phyloP scores from a whole-genome alignment of 768 basidiomycete genomes.

The Lentinula sp. region DNA sequence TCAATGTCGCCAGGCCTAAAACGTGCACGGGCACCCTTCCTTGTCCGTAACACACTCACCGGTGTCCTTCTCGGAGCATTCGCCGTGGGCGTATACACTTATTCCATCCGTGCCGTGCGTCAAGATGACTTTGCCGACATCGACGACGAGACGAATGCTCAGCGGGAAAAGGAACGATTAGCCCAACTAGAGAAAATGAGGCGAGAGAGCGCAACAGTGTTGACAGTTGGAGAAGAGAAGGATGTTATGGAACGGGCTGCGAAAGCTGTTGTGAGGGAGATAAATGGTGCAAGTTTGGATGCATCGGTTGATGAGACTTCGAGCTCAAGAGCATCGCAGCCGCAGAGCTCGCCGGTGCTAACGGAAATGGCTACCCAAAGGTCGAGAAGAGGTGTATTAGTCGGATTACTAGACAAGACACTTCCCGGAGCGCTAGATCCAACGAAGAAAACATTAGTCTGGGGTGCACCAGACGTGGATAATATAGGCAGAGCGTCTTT shows the following conservation, averaged over 20 bases:
- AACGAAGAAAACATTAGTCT: constrained; percentile 55
- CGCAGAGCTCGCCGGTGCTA: background rate
- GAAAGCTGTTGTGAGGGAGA: constrained; percentile 7
- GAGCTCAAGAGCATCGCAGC: background rate
- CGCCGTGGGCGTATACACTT: constrained; percentile 79
- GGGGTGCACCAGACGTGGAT: constrained; percentile 70
- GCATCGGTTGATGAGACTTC: background rate
- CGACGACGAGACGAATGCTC: constrained; percentile 65
- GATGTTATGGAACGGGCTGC: constrained; percentile 16
- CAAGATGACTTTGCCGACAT: constrained; percentile 90
- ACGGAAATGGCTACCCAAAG: background rate
- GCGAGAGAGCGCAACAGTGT: constrained; percentile 13
- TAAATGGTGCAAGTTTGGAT: background rate
- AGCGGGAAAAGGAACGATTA: constrained; percentile 11
- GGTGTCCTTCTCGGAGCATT: constrained; percentile 70
- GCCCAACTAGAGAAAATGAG: constrained; percentile 15
- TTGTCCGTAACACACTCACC: constrained; percentile 70
- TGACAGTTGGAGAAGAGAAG: constrained; percentile 25
- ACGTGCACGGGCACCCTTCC: constrained; percentile 85
- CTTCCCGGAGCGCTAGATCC: constrained; percentile 57
- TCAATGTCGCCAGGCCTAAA: constrained; percentile 82
- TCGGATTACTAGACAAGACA: constrained; percentile 31
- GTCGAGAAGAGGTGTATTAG: constrained; percentile 35
- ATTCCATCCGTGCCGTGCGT: constrained; percentile 90
- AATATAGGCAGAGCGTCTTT: constrained; percentile 45